Percentiles rank a stretch among this genome's conserved stretches.
These are phyloP conservation scores for Phytophthora fragariae DNA, from an alignment of 352 stramenopile species.

Conservation along the genomic window DNA sequence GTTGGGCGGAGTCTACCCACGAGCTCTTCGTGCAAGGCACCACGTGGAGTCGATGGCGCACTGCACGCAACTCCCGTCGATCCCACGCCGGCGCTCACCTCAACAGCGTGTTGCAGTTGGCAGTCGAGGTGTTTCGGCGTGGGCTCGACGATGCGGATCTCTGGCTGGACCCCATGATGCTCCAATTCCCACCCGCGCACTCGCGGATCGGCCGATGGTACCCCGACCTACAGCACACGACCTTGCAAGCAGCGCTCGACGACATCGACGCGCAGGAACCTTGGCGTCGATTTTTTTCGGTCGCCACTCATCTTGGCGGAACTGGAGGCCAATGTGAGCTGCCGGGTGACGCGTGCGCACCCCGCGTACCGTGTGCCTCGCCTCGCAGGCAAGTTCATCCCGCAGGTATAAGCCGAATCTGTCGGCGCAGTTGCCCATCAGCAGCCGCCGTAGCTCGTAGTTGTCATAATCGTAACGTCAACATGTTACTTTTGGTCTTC, in stretches of 20 bases:
- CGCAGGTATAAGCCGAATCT: neutral
- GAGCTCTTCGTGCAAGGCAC: too few species aligned
- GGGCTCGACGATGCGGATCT: too few species aligned
- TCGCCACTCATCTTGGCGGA: neutral
- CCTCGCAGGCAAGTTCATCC: constrained; percentile 1
- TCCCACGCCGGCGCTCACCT: too few species aligned
- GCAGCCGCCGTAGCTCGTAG: neutral
- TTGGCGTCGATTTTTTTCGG: constrained; percentile 13
- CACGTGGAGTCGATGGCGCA: too few species aligned
- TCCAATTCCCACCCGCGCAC: too few species aligned
- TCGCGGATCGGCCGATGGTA: too few species aligned
- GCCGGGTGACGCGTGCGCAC: neutral
- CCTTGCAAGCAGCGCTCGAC: constrained; percentile 2
- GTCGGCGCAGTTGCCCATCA: too few species aligned
- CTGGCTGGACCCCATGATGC: too few species aligned
- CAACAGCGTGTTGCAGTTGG: too few species aligned
- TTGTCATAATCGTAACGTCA: neutral
- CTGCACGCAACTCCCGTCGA: too few species aligned
- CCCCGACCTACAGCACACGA: neutral
- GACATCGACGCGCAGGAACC: constrained; percentile 1
- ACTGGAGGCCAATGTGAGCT: neutral
- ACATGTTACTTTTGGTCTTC: neutral
- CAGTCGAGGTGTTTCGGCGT: too few species aligned
- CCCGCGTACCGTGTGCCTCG: neutral
- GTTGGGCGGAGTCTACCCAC: too few species aligned